phyloP scores from a whole-genome alignment of 148 eudicot genomes.

The Chenopodium album region DNA sequence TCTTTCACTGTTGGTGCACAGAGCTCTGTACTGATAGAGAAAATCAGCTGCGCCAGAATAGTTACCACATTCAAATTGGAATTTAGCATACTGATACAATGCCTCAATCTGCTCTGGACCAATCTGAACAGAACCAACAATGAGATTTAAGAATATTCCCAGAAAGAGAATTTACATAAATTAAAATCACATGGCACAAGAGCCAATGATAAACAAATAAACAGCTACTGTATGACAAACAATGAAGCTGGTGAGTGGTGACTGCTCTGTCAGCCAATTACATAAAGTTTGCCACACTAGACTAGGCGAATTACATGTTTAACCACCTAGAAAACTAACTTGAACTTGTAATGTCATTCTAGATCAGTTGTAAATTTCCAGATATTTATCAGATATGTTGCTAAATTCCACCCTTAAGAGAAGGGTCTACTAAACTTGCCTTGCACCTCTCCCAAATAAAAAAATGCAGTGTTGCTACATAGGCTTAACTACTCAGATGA shows the following conservation, averaged over 20 bases:
- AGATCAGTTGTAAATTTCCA: background rate
- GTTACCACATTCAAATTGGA: conserved; percentile 98
- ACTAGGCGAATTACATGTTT: background rate
- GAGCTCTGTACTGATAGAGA: conserved; percentile 83
- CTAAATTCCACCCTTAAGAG: too few species aligned
- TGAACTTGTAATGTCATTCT: background rate
- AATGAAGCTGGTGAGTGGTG: background rate
- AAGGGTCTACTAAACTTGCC: too few species aligned
- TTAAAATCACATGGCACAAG: background rate
- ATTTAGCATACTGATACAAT: conserved; percentile 89
- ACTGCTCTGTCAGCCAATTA: background rate
- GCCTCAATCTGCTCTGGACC: conserved; percentile 97
- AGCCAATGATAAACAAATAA: background rate
- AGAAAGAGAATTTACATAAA: background rate
- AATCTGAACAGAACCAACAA: conserved; percentile 54
- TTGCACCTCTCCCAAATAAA: too few species aligned
- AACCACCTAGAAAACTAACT: background rate
- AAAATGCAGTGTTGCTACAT: background rate
- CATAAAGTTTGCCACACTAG: background rate
- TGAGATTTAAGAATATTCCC: background rate
- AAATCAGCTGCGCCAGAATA: conserved; percentile 98
- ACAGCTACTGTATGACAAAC: background rate
- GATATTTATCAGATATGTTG: background rate
- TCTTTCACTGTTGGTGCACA: conserved; percentile 85
- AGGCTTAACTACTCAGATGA: background rate